Evolutionary conservation across 306 rosid genomes (phyloP).

Genomic region (Acmispon strigosus): DNA sequence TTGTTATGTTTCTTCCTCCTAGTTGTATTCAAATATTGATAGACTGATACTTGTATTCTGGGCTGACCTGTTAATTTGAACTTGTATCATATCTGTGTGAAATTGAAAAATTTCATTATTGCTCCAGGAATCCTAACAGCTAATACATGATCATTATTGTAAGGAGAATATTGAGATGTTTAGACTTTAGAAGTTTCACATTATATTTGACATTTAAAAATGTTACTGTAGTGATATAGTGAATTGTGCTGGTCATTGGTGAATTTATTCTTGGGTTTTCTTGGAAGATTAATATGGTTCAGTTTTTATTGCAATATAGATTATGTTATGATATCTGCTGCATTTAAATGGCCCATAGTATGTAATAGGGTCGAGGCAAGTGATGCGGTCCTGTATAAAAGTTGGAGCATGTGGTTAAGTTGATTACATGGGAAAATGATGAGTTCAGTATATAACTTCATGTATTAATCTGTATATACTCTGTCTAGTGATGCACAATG

Average conservation of each 20-base stretch:
- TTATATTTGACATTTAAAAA: not conserved
- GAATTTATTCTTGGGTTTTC: not conserved
- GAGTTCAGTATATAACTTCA: not conserved
- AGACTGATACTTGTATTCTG: not conserved
- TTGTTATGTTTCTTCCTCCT: not conserved
- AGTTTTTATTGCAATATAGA: not conserved
- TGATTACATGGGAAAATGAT: not conserved
- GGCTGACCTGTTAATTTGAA: not conserved
- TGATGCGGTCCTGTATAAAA: not conserved
- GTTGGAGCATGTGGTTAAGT: not conserved
- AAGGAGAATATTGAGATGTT: not conserved
- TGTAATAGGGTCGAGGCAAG: not conserved
- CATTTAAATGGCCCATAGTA: not conserved
- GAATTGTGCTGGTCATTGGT: not conserved
- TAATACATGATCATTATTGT: not conserved
- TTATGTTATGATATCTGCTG: not conserved
- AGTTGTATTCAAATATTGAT: not conserved
- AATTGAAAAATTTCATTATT: slow-evolving; percentile 3
- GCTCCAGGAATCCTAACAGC: not conserved
- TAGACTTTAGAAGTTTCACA: not conserved
- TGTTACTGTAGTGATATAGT: not conserved
- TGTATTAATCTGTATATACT: not conserved
- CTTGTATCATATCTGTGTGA: not conserved
- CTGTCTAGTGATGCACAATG: not conserved
- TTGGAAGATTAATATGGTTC: not conserved